Evolutionary conservation across 257 asterid species (phyloP).

Genomic region (Solanum paucissectum): DNA sequence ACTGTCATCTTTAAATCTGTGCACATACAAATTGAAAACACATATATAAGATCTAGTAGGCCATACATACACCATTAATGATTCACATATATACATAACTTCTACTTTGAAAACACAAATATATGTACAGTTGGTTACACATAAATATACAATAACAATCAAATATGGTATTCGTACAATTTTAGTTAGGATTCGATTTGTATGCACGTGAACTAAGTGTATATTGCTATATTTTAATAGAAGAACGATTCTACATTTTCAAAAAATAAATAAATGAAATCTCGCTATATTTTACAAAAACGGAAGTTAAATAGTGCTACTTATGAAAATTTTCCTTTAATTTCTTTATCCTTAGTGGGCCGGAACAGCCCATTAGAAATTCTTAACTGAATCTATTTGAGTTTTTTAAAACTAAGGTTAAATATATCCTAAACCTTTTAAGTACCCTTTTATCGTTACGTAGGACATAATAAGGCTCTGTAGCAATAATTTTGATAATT

Average conservation of each 20-base stretch:
- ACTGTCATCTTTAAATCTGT: neutral
- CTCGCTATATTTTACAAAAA: neutral
- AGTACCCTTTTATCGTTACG: too few species aligned
- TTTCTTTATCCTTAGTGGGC: neutral
- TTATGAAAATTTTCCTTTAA: neutral
- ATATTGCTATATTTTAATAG: neutral
- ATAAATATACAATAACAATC: neutral
- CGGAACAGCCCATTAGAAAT: neutral
- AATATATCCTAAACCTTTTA: too few species aligned
- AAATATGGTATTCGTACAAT: neutral
- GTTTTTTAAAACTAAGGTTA: too few species aligned
- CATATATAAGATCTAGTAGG: neutral
- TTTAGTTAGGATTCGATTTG: neutral
- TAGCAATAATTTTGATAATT: too few species aligned
- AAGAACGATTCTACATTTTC: neutral
- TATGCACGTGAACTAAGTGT: neutral
- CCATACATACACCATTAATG: neutral
- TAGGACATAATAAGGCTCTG: neutral
- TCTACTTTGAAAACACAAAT: neutral
- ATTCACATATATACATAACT: neutral
- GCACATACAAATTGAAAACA: neutral
- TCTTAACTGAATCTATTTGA: neutral
- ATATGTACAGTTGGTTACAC: neutral
- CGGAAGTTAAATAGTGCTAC: neutral
- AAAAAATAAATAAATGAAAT: neutral